Conservation (phyloP, 2,329 filamentous ascomycete genomes). For the Ascochyta clinopodiicola region DNA sequence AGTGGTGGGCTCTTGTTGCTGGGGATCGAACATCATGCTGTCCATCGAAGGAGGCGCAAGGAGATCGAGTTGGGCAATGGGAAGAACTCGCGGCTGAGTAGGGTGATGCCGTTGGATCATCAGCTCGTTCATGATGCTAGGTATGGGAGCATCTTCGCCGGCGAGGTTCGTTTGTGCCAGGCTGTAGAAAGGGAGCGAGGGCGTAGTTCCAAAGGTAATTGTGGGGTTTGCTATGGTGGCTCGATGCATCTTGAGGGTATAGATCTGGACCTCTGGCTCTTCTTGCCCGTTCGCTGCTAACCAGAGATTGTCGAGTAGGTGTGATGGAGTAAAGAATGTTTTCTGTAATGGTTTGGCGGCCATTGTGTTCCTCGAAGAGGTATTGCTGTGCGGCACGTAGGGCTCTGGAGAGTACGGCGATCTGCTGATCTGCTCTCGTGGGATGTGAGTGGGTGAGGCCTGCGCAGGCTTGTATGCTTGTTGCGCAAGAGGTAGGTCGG, state of each 20-base stretch:
- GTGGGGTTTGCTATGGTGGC: conserved; percentile 53
- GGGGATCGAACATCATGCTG: conserved; percentile 31
- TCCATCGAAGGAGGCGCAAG: conserved; percentile 47
- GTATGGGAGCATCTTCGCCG: conserved; percentile 56
- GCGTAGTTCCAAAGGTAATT: conserved; percentile 71
- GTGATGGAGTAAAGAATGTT: conserved; percentile 57
- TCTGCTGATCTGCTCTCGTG: conserved; percentile 69
- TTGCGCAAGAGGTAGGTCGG: conserved; percentile 67
- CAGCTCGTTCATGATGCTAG: conserved; percentile 54
- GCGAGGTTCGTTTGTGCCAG: conserved; percentile 63
- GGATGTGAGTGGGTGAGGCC: conserved; percentile 68
- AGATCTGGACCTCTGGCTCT: conserved; percentile 44
- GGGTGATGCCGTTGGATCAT: conserved; percentile 50
- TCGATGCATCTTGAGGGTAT: conserved; percentile 50
- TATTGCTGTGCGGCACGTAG: conserved; percentile 48
- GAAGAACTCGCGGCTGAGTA: conserved; percentile 47
- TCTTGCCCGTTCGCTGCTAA: conserved; percentile 73
- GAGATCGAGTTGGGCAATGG: conserved; percentile 49
- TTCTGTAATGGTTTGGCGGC: conserved; percentile 30
- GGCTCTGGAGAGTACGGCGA: conserved; percentile 65
- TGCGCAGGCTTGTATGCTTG: conserved; percentile 76
- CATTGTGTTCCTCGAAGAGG: conserved; percentile 34
- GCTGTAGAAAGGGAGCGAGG: conserved; percentile 73
- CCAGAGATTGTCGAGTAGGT: conserved; percentile 71
- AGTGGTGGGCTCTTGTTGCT: conserved; percentile 41